Conservation (phyloP, 371 early-diverging fungal genomes). For the Syncephalastrum contaminatum region DNA sequence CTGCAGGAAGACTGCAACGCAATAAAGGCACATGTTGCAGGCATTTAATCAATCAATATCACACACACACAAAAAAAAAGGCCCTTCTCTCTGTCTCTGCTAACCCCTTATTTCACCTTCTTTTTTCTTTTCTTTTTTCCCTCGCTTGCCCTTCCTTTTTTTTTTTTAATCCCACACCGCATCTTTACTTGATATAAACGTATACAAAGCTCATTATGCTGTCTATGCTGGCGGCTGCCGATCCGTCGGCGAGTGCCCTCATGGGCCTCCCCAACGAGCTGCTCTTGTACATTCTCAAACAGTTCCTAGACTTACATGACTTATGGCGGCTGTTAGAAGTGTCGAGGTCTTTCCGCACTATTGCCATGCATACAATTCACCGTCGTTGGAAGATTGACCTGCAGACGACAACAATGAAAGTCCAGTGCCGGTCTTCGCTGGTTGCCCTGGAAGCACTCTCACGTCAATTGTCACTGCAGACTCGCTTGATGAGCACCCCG, state of each 20-base stretch:
- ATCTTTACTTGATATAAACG: neutral
- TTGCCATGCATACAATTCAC: conserved; percentile 34
- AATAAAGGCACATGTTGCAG: conserved; percentile 25
- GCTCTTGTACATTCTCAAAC: conserved; percentile 31
- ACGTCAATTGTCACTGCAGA: conserved; percentile 22
- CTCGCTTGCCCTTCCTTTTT: conserved; percentile 3
- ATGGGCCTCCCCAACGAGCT: conserved; percentile 39
- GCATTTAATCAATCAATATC: conserved; percentile 9
- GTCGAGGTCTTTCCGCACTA: conserved; percentile 23
- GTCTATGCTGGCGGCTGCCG: neutral
- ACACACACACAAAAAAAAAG: conserved; percentile 7
- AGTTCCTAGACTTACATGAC: conserved; percentile 37
- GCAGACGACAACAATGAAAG: conserved; percentile 29
- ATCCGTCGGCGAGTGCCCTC: conserved; percentile 14
- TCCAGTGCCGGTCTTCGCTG: conserved; percentile 42
- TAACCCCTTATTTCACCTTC: conserved; percentile 3
- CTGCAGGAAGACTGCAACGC: conserved; percentile 30
- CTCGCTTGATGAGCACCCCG: conserved; percentile 8
- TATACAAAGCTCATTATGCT: neutral
- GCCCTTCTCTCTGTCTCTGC: neutral
- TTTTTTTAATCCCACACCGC: conserved; percentile 2
- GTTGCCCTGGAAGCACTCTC: conserved; percentile 33
- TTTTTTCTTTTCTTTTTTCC: conserved; percentile 1
- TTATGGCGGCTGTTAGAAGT: conserved; percentile 39
- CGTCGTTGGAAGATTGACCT: conserved; percentile 42